Evolutionary conservation across 176 grass and related monocot species (phyloP).

Genomic region (Alloteropsis semialata): DNA sequence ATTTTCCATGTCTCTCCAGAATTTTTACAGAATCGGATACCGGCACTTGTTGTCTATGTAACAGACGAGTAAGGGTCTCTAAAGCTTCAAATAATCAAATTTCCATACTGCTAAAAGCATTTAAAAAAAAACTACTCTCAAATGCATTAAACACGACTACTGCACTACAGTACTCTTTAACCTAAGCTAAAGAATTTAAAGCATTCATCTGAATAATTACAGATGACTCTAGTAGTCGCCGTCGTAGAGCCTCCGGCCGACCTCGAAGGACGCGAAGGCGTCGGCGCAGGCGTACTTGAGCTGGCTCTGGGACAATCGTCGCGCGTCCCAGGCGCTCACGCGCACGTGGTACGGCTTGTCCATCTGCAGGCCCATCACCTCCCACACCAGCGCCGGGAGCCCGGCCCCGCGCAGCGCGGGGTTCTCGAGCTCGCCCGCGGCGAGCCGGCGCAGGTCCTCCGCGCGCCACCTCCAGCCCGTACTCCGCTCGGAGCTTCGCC

Average conservation of each 20-base stretch:
- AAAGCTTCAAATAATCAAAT: no score
- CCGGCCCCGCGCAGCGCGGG: background rate
- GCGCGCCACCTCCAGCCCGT: background rate
- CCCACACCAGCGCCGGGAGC: conserved; percentile 10
- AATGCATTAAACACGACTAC: no score
- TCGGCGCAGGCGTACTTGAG: conserved; percentile 31
- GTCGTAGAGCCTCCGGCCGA: conserved; percentile 14
- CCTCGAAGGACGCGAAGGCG: conserved; percentile 33
- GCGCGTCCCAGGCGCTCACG: background rate
- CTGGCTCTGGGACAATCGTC: conserved; percentile 3
- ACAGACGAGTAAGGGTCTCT: no score
- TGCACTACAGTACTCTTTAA: no score
- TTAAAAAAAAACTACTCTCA: no score
- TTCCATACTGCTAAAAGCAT: no score
- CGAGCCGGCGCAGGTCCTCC: background rate
- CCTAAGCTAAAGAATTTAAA: no score
- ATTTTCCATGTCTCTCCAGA: no score
- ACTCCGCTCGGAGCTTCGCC: background rate
- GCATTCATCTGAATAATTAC: no score
- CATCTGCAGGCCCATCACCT: conserved; percentile 22
- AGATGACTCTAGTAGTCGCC: background rate
- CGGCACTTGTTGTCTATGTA: no score
- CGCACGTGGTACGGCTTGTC: background rate
- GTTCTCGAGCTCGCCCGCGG: background rate
- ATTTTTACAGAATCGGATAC: no score